A percentile compares a stretch with the other conserved stretches of the same genome.
phyloP scores from a whole-genome alignment of 805 yeast species.

The Scheffersomyces ergatensis region DNA sequence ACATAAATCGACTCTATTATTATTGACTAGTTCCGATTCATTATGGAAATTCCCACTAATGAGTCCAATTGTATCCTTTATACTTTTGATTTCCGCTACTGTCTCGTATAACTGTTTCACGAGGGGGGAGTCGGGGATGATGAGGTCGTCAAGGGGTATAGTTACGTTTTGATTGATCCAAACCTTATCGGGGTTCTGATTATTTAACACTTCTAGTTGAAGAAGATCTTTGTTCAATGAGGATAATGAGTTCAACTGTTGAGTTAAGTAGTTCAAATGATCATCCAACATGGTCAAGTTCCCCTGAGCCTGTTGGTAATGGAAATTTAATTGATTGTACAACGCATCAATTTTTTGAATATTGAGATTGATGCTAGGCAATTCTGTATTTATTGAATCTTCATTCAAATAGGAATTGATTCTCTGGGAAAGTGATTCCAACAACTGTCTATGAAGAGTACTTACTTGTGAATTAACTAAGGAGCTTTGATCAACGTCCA shows the following conservation, averaged over 20 bases:
- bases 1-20: constrained; percentile 30
- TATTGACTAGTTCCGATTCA: constrained; percentile 31
- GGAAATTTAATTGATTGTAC: constrained; percentile 30
- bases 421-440: constrained; percentile 13
- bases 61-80: constrained; percentile 62
- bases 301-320: constrained; percentile 33
- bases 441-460: constrained; percentile 3
- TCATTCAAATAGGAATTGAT: constrained; percentile 14
- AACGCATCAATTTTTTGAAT: constrained; percentile 23
- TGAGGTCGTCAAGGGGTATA: constrained; percentile 30
- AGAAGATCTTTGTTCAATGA: constrained; percentile 23
- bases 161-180: constrained; percentile 8
- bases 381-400: constrained; percentile 9
- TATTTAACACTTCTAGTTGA: constrained; percentile 21
- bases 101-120: constrained; percentile 62
- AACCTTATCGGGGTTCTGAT: constrained; percentile 15
- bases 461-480: neutral
- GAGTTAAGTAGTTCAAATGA: constrained; percentile 26
- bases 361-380: constrained; percentile 12
- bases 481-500: constrained; percentile 13
- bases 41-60: constrained; percentile 49
- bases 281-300: constrained; percentile 28
- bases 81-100: constrained; percentile 64
- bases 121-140: constrained; percentile 37
- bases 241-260: constrained; percentile 20